Base-by-base conservation (phyloP, 2,329 filamentous ascomycete species). In the Cladosporium sp. region DNA sequence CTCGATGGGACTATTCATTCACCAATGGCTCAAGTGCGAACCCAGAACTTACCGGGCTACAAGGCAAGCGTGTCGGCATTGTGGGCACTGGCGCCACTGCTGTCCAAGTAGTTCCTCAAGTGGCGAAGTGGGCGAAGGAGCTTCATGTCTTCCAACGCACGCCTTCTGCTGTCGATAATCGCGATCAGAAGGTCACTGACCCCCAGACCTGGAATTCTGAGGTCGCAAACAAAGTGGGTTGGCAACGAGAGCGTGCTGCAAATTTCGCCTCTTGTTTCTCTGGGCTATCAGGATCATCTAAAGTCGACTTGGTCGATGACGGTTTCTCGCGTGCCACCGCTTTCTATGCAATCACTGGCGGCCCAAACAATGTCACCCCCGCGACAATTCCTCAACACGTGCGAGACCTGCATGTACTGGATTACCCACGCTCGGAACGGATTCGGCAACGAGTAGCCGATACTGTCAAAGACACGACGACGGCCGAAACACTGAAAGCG, bases 21-120 rank as follows among this genome's bases (percentile, higher is more conserved):
- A 27, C 24, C 3, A 7, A 17, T 9, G 52, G 1, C 56, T 76
- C 6, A 72, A 75, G 54, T 60, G 22, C 22, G 4, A 9, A 27
- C 5, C 22, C 22, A 4, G 9, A 27, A 9, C 22, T 27, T 9
- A 27, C 22, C 4, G 58, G 71, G 87, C 30, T 71, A 95, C 1
- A 88, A 20, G 86, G 85, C 1, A 95, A 93, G 70, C 86, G 81
- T 8, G 79, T 95, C 17, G 76, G 85, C 43, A 79, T 93, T 43
- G 82, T 93, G 51, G 88, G 88, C 4, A 87, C 88, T 7, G 88
- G 88, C 1, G 88, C 89, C 11, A 88, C 84, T 49, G 88, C 88
- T 2, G 84, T 93, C 3, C 88, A 95, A 65, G 88, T 87, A 0
- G 60, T 75, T 1, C 73, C 72, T 7, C 54, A 68, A 11, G 52